Evolutionary conservation across 306 rosid genomes (phyloP), one percentile per base, ranked within the genome.

Genomic region (Cicer yamashitae): DNA sequence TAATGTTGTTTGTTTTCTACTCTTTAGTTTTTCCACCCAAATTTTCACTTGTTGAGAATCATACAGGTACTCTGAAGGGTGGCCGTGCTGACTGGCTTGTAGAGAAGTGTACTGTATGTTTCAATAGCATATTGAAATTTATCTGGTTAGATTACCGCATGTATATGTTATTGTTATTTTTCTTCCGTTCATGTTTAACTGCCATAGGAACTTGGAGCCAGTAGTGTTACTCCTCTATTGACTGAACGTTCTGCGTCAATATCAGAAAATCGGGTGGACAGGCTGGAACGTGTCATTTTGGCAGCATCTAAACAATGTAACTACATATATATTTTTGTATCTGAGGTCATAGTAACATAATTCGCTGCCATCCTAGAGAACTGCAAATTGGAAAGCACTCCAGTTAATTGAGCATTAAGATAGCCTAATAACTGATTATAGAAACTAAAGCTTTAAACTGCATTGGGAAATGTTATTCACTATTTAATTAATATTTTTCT

Each of bases 41-140:
- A 30, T 37, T 71, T 74, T 84, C 58, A 71, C 71, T 52, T 20
- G 13, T 80, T 71, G 51, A 39, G 77, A 79, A 50, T 54, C 74
- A 53, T 51, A 25, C 39, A 94, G 97, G 98, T 76, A 86, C 96
- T 81, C 78, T 94, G 41, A 94, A 94, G 87, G 96, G 96, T 38
- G 97, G 97, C 48, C 97, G 96, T 66, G 90, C 93, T 60, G 98
- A 91, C 68, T 94, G 98, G 97, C 97, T 94, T 59, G 86, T 91
- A 65, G 98, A 94, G 90, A 94, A 94, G 83, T 91, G 96, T 88
- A 91, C 97, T 3, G 98, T 94, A 85, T 25, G 86, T 82, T 68
- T 78, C 62, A 18, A 67, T 68, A 17, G 7, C 53, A 38, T 53
- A 45, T 66, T 48, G 73, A 61, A 63, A 70, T 54, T 39, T 74